phyloP scores from a whole-genome alignment of 1,284 basidiomycete species.

The Cryptococcus sp. region DNA sequence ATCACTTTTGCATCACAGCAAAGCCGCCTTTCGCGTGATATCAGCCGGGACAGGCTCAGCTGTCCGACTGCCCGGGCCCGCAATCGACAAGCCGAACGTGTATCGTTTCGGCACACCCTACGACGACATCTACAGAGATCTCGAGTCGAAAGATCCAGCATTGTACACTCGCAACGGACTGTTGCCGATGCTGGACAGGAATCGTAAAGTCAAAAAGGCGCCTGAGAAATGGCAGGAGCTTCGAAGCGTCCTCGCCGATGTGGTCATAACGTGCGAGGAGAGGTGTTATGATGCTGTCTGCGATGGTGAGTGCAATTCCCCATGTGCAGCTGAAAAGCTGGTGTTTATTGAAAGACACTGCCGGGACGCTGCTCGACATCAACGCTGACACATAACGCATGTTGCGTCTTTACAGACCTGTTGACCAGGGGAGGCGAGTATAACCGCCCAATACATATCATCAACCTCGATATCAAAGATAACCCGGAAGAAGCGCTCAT shows the following conservation, averaged over 20 bases:
- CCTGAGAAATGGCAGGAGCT: slow-evolving; percentile 98
- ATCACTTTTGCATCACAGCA: slow-evolving; percentile 42
- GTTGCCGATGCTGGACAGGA: slow-evolving; percentile 96
- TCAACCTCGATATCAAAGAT: slow-evolving; percentile 99
- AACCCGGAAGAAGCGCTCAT: slow-evolving; percentile 98
- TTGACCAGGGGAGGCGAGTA: slow-evolving; percentile 84
- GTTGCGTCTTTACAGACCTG: slow-evolving; percentile 65
- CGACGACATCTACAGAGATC: slow-evolving; percentile 90
- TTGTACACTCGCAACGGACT: slow-evolving; percentile 96
- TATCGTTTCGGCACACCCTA: slow-evolving; percentile 99
- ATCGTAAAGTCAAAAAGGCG: slow-evolving; percentile 85
- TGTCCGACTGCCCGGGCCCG: slow-evolving; percentile 91
- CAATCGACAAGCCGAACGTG: slow-evolving; percentile 97
- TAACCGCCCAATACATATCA: slow-evolving; percentile 91
- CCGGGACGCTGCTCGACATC: neutral
- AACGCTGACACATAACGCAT: neutral
- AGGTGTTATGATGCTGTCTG: slow-evolving; percentile 98
- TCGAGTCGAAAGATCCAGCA: slow-evolving; percentile 79
- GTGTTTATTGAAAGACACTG: neutral
- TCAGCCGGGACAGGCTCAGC: slow-evolving; percentile 97
- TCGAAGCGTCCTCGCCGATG: slow-evolving; percentile 73
- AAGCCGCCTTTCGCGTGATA: slow-evolving; percentile 86
- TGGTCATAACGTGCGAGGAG: slow-evolving; percentile 99
- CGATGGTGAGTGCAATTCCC: slow-evolving; percentile 68
- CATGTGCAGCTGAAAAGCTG: no score